Base-by-base conservation (phyloP, 148 eudicot genomes). In the Tetragonia tetragonoides region DNA sequence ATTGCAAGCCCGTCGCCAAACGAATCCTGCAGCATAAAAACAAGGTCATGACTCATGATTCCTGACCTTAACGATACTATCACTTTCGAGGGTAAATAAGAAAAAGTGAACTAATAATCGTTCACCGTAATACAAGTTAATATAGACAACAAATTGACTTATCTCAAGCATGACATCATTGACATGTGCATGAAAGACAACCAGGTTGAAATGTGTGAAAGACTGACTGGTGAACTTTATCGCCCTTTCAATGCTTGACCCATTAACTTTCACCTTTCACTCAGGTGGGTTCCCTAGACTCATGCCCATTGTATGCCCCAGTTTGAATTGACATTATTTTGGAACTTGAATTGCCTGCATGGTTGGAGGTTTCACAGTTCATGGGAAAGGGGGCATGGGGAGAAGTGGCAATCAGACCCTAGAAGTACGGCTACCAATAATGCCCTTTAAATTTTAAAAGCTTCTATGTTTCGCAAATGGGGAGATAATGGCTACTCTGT, bases 1-100 rank as follows among this genome's bases (percentile, higher is more conserved):
- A 83, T 88, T 93, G 97, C 89, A 95, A 90, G 64, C 99, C 99
- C 77, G 87, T 84, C 70, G 99, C 99, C 76, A 95, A 80, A 39
- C 94, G 90, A 65, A 91, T 74, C 74, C 99, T 95, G 90, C 85
- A 83, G 66, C 39, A 83, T 65, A 78, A 64, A 21, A 56, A 54
- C 28, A 73, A 77, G 68, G 67, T 39, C 71, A 75, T 18, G 44
- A 28, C 34, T 28, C 34, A 28, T 28, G 34, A 28, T 28, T 28
- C 34, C 34, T 28, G 34, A 75, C 72, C 61, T 64, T 10, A 51
- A 57, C 57, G 49, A 74, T 21, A 57, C 57, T 46, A 72, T 44
- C 77, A 44, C 62, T 57, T 53, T 39, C 56, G 21, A 62, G 24
- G 67, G 59, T 44, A 75, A 62, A 8, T 62, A 62, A 75, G 74